Evolutionary conservation across 2,329 filamentous ascomycete genomes (phyloP), one percentile per base, ranked within the genome.

Genomic region (Claviceps sp.): DNA sequence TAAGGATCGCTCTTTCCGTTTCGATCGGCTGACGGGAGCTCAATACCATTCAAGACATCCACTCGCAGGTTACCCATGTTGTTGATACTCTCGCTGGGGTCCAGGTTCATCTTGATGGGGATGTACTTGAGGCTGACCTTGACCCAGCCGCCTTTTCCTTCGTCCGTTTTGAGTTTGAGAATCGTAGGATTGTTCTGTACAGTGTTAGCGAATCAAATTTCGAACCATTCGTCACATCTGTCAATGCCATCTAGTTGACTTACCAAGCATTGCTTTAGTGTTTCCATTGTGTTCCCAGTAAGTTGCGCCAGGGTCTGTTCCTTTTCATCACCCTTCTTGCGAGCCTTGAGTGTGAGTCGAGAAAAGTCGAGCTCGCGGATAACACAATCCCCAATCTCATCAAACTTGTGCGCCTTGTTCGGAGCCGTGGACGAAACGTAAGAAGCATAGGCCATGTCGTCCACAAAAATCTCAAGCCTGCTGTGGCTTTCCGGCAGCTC

Each of bases 1-100:
- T 91, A 98, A 4, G 93, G 93, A 63, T 98, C 93, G 61, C 89
- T 96, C 77, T 86, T 97, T 59, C 93, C 93, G 64, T 98, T 98
- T 37, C 89, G 84, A 63, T 98, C 93, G 30, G 91, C 91, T 1
- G 93, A 84, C 7, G 93, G 93, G n/a, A 98, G 78, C 54, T 95
- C 84, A 8, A 79, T 72, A 18, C 84, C 93, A 66, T 95, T 89
- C 40, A 97, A 72, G 18, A 98, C 78, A 61, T 97, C 89, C n/a
- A 98, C 88, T 20, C 90, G 86, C 22, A 98, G 82, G 54, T 83
- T 90, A 54, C 93, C 93, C 81, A 95, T 95, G 70, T 98, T 98
- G 79, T 96, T 97, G 75, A 98, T 95, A 63, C 89, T 96, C 70
- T 98, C 93, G 61, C 84, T 88, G 0, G 93, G 86, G 62, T 98